These are phyloP conservation scores for Magnolia officinalis DNA, from an alignment of 164 flowering plant genomes.

Conservation along the genomic window DNA sequence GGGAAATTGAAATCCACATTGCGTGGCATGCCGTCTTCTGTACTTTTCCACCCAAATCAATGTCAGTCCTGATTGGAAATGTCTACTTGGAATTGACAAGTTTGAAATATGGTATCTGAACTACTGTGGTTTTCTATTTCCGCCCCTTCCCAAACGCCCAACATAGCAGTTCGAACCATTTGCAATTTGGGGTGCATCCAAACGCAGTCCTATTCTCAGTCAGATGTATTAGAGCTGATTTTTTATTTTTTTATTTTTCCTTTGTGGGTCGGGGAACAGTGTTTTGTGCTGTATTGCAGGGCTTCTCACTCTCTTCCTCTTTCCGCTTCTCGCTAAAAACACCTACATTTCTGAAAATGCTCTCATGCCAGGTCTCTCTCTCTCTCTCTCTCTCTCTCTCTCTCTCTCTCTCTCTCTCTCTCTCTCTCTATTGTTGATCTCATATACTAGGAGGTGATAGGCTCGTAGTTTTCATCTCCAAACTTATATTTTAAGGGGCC, in stretches of 20 bases:
- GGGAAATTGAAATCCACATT: not conserved
- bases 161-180: not conserved
- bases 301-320: conserved; percentile 57
- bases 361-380: conserved; percentile 93
- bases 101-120: too few species aligned
- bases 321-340: conserved; percentile 86
- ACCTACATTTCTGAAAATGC: conserved; percentile 96
- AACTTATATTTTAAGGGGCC: not conserved
- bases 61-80: too few species aligned
- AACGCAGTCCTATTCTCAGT: not conserved
- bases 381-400: not conserved
- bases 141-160: not conserved
- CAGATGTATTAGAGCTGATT: not conserved
- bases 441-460: too few species aligned
- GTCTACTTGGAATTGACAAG: too few species aligned
- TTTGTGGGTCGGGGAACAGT: conserved; percentile 28
- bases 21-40: not conserved
- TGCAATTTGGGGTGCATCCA: not conserved
- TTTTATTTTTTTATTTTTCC: too few species aligned
- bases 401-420: not conserved
- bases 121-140: too few species aligned
- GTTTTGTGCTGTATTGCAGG: conserved; percentile 69
- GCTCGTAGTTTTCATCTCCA: not conserved
- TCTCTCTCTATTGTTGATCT: not conserved
- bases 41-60: not conserved